Percentiles rank a stretch among this genome's conserved stretches.
Evolutionary conservation across 2,329 filamentous ascomycete genomes (phyloP).

Genomic region (Phoma sp.): DNA sequence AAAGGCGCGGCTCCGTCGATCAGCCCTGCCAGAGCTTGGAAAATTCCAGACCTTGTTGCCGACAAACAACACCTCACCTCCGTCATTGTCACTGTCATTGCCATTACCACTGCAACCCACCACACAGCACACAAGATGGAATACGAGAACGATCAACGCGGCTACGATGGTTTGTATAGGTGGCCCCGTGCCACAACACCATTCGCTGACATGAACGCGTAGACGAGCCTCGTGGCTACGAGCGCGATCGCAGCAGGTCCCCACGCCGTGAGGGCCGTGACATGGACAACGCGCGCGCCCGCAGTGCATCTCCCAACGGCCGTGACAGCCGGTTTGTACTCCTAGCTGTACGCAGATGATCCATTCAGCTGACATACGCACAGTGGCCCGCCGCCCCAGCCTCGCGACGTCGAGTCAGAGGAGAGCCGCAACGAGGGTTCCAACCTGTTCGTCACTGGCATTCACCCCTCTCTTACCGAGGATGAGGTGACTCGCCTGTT

Average conservation of each 20-base stretch:
- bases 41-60: conserved; percentile 32
- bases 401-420: conserved; percentile 69
- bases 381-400: conserved; percentile 57
- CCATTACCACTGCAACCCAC: conserved; percentile 28
- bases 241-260: conserved; percentile 70
- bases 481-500: conserved; percentile 92
- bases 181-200: conserved; percentile 11
- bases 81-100: conserved; percentile 9
- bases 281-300: conserved; percentile 63
- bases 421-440: conserved; percentile 90
- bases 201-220: conserved; percentile 32
- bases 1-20: conserved; percentile 40
- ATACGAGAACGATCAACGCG: conserved; percentile 69
- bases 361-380: conserved; percentile 20
- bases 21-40: conserved; percentile 34
- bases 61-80: conserved; percentile 32
- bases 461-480: conserved; percentile 89
- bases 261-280: conserved; percentile 60
- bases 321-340: conserved; percentile 52
- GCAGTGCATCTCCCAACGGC: conserved; percentile 69
- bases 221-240: conserved; percentile 66
- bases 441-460: conserved; percentile 98
- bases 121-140: conserved; percentile 60
- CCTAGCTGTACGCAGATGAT: neutral
- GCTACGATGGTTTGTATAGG: conserved; percentile 66